Base-by-base conservation (phyloP, 805 yeast genomes). In the Zygosaccharomyces gambellarensis region DNA sequence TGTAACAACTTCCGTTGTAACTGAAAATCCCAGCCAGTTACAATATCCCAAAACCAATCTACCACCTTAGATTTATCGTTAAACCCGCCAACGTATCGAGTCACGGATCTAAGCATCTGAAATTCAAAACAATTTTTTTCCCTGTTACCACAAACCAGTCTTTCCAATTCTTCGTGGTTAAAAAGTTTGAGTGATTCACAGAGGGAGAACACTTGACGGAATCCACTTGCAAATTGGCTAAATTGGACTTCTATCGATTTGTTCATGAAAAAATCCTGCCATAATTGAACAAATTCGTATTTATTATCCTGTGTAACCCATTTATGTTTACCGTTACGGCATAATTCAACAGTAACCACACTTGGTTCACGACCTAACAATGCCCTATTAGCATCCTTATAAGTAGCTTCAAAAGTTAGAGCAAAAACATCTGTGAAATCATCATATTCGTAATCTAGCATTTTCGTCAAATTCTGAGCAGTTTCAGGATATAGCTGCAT, bases 21-120 rank as follows among this genome's bases (percentile, higher is more conserved):
- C n/a, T 71, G 71, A 56, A 87, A 76, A 36, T 59, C 59, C 67
- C 67, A 62, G 8, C 32, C 22, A 8, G 50, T 40, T 3, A 60
- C 12, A 63, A 81, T 80, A 14, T 84, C 82, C 98, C 99, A 92
- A 62, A 92, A 88, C 98, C 98, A 94, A 22, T 59, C 49, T 4
- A 90, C 75, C 0, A 82, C 69, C 0, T 57, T 49, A 5, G 75
- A 71, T 6, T 61, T 55, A 6, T 61, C 56, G 1, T 63, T 56
- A 11, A 69, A 69, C 76, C 90, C 89, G 9, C 90, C 89, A 17
- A 67, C 68, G 64, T 90, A 94, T 52, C 77, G 81, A 0, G 97
- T 85, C 0, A 90, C 82, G 0, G 90, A 77, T 49, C 80, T 76
- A 48, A 94, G 68, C 5, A 84, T 76, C 2, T 74, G 79, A 3